Base-by-base conservation (phyloP, 2,329 filamentous ascomycete species). In the Penicillium sp. region DNA sequence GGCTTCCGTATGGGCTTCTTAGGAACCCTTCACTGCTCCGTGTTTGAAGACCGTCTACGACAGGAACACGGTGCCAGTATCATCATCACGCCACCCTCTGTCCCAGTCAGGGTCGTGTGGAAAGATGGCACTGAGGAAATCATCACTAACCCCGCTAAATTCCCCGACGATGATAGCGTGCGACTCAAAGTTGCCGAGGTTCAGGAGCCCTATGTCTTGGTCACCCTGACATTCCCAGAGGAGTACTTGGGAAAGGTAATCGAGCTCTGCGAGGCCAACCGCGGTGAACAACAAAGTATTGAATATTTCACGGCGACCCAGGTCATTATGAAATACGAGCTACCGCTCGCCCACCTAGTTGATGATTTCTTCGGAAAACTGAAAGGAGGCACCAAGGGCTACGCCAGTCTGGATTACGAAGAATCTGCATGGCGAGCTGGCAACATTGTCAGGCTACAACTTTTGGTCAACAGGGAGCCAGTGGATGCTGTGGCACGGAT, bases 311-410 rank as follows among this genome's bases (percentile, higher is more conserved):
- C 91, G 11, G 80, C 89, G 1, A 90, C 87, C 0, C 94, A 99
- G 73, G 93, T 97, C 54, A 97, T 99, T 59, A 78, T 99, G 32
- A 93, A 93, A 66, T 99, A 99, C 70, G 85, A 92, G 48, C 76
- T 99, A 1, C 94, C 94, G 0, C 81, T 96, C 0, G 86, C 91
- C 1, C 90, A 96, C 50, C 80, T 99, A 4, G 94, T 99, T 0
- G 94, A 97, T 64, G 94, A 99, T 73, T 88, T 99, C 69, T 99
- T 99, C 71, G 94, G 94, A 48, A 97, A 96, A 74, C 80, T 99
- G 49, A 99, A 99, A 73, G 90, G 91, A 35, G 83, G 85, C 0
- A 97, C 92, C 50, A 97, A 96, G 71, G 94, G 94, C 10, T 99
- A 99, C 66, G 94, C 94, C 0, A 94, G 89, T 34, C 82, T 99